phyloP scores from a whole-genome alignment of 2,329 filamentous ascomycete genomes.

The Metarhizium guizhouense region DNA sequence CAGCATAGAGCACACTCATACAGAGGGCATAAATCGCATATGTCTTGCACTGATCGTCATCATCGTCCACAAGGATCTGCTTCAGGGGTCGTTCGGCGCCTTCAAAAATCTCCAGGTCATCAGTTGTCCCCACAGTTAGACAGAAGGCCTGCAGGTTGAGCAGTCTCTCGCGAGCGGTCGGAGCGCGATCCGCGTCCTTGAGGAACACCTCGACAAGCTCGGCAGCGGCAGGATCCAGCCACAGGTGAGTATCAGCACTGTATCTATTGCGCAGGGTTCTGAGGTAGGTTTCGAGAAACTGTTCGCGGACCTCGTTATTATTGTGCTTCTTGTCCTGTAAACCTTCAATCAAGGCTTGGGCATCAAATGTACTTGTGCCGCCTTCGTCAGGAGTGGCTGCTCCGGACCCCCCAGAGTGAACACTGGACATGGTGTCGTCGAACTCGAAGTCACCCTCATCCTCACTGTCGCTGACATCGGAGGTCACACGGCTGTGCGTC shows the following conservation, averaged over 20 bases:
- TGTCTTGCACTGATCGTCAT: conserved; percentile 53
- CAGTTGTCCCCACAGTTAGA: conserved; percentile 59
- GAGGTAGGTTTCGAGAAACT: conserved; percentile 23
- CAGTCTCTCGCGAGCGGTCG: conserved; percentile 58
- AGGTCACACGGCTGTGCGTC: conserved; percentile 51
- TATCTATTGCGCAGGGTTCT: conserved; percentile 45
- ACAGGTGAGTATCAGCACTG: conserved; percentile 22
- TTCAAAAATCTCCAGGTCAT: conserved; percentile 37
- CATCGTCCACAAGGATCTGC: conserved; percentile 37
- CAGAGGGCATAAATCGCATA: conserved; percentile 70
- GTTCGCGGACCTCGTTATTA: conserved; percentile 60
- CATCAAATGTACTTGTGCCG: conserved; percentile 52
- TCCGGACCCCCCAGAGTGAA: conserved; percentile 31
- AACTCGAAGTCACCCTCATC: conserved; percentile 27
- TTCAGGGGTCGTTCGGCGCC: conserved; percentile 19
- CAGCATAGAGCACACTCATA: conserved; percentile 66
- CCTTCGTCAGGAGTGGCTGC: conserved; percentile 57
- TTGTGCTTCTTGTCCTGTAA: conserved; percentile 70
- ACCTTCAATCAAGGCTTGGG: conserved; percentile 56
- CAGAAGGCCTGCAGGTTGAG: conserved; percentile 64
- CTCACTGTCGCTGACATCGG: conserved; percentile 50
- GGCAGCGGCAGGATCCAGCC: conserved; percentile 47
- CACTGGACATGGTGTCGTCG: conserved; percentile 36
- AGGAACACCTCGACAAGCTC: conserved; percentile 57
- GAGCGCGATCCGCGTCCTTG: conserved; percentile 60